Conservation (phyloP, 225 moss, liverwort and hornwort species). For the Climacium dendroides region DNA sequence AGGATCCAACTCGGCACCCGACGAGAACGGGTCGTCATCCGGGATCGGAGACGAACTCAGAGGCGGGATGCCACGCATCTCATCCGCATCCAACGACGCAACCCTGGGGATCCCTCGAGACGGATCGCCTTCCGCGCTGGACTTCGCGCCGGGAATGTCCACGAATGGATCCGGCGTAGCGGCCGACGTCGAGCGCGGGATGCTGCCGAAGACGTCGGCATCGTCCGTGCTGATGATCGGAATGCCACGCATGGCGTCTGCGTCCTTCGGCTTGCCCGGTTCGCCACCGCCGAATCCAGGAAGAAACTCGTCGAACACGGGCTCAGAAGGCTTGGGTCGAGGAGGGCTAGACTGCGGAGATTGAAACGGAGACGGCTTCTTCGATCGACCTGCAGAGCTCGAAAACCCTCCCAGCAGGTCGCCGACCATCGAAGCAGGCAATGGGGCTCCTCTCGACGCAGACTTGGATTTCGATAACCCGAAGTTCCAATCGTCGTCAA, state of each 20-base stretch:
- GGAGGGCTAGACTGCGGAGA: constrained; percentile 26
- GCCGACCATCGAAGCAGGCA: constrained; percentile 44
- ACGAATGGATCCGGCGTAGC: constrained; percentile 13
- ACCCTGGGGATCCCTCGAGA: constrained; percentile 3
- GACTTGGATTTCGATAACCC: constrained; percentile 17
- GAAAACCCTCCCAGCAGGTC: constrained; percentile 51
- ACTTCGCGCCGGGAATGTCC: not conserved
- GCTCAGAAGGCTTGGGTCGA: constrained; percentile 19
- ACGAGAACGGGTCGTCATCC: constrained; percentile 27
- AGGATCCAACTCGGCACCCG: constrained; percentile 18
- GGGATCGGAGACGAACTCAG: not conserved
- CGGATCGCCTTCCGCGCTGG: not conserved
- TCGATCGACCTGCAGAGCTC: constrained; percentile 10
- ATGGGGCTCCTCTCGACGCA: not conserved
- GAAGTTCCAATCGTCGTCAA: constrained; percentile 34
- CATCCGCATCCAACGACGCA: constrained; percentile 14
- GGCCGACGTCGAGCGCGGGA: constrained; percentile 11
- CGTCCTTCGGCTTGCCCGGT: constrained; percentile 1
- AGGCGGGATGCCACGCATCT: constrained; percentile 29
- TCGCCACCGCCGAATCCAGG: constrained; percentile 32
- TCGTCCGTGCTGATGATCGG: constrained; percentile 27
- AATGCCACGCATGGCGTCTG: constrained; percentile 37
- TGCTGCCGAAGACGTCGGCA: constrained; percentile 16
- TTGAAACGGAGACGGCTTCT: constrained; percentile 12
- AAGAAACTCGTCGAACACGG: constrained; percentile 49